These are phyloP conservation scores for Dothiorella sarmentorum DNA, from an alignment of 2,329 filamentous ascomycete genomes.

Conservation along the genomic window DNA sequence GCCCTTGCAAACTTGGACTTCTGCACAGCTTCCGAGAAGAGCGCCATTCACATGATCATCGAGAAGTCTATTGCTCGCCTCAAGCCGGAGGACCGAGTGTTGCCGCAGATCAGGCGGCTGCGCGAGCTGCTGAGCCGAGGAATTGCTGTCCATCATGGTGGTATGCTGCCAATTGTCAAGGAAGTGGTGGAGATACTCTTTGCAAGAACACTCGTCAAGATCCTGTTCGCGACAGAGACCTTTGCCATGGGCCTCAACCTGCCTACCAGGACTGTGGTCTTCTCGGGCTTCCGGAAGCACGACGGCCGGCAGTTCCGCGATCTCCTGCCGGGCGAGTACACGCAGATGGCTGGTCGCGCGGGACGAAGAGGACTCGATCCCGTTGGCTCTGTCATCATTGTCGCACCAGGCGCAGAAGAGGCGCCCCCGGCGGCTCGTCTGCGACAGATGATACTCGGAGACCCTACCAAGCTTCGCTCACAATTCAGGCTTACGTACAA, in stretches of 20 bases:
- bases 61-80: conserved; percentile 90
- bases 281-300: conserved; percentile 94
- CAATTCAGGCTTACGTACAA: conserved; percentile 98
- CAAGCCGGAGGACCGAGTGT: conserved; percentile 79
- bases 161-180: conserved; percentile 92
- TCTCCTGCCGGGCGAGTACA: conserved; percentile 91
- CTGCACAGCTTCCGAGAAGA: conserved; percentile 90
- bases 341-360: conserved; percentile 95
- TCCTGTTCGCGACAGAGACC: conserved; percentile 95
- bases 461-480: conserved; percentile 90
- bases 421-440: conserved; percentile 81
- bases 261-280: conserved; percentile 92
- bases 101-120: conserved; percentile 90
- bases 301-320: conserved; percentile 91
- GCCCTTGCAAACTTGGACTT: conserved; percentile 94
- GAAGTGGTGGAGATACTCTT: conserved; percentile 97
- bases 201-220: conserved; percentile 90
- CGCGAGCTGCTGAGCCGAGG: conserved; percentile 82
- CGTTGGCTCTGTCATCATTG: conserved; percentile 92
- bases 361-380: conserved; percentile 89
- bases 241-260: conserved; percentile 98
- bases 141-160: conserved; percentile 94
- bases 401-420: conserved; percentile 75
- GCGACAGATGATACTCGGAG: conserved; percentile 90
- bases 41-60: conserved; percentile 94